Evolutionary conservation across 805 yeast species (phyloP).

Genomic region (Kazachstania viticola): DNA sequence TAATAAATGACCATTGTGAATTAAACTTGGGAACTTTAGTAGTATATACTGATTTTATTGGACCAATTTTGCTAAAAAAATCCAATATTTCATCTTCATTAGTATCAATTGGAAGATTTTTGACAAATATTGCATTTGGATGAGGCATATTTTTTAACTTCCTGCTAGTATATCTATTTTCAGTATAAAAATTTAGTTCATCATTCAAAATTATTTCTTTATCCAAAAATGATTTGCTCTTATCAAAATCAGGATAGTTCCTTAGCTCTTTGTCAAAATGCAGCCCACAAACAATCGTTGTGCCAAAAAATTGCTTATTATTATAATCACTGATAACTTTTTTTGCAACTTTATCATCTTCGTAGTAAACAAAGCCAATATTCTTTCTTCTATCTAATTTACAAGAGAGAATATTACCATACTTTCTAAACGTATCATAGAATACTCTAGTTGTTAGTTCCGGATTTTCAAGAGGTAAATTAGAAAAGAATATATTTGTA

Average conservation of each 20-base stretch:
- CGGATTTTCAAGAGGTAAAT: slow-evolving; percentile 30
- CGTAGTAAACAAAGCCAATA: slow-evolving; percentile 35
- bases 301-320: slow-evolving; percentile 24
- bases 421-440: slow-evolving; percentile 38
- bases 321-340: slow-evolving; percentile 28
- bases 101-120: slow-evolving; percentile 24
- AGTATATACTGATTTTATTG: slow-evolving; percentile 26
- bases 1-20: slow-evolving; percentile 31
- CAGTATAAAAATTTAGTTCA: slow-evolving; percentile 3
- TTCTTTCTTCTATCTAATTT: slow-evolving; percentile 30
- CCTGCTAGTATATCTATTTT: slow-evolving; percentile 1
- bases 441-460: slow-evolving; percentile 34
- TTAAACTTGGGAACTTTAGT: slow-evolving; percentile 17
- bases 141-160: slow-evolving; percentile 9
- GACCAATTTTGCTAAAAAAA: slow-evolving; percentile 23
- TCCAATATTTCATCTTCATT: slow-evolving; percentile 22
- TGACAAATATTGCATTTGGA: slow-evolving; percentile 27
- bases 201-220: slow-evolving; percentile 16
- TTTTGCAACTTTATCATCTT: slow-evolving; percentile 27
- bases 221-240: slow-evolving; percentile 16
- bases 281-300: slow-evolving; percentile 28
- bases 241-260: slow-evolving; percentile 24
- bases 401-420: slow-evolving; percentile 36
- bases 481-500: slow-evolving; percentile 41
- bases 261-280: slow-evolving; percentile 30